Evolutionary conservation across 805 yeast genomes (phyloP).

Genomic region (Kregervanrija fluxuum): DNA sequence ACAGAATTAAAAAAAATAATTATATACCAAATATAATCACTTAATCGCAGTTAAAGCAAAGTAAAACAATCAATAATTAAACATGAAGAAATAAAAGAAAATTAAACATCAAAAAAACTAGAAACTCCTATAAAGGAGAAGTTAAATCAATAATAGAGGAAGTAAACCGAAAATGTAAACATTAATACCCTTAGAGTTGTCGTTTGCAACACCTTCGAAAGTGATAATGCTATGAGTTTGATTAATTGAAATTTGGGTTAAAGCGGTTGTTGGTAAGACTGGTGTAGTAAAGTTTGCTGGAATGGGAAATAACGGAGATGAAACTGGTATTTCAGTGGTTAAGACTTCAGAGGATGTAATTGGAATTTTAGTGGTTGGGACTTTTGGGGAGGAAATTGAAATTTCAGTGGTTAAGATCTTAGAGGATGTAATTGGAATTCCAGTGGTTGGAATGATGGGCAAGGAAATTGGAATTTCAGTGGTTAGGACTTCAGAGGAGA

Average conservation of each 20-base stretch:
- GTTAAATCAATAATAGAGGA: too few species aligned
- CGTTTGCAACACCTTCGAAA: too few species aligned
- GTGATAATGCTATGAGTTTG: not conserved
- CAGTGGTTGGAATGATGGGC: not conserved
- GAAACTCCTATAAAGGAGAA: too few species aligned
- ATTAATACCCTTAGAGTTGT: too few species aligned
- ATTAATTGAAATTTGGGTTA: not conserved
- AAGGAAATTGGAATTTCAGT: not conserved
- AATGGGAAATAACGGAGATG: not conserved
- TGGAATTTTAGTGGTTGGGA: not conserved
- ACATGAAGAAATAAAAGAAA: too few species aligned
- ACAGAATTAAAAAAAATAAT: too few species aligned
- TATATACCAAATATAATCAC: too few species aligned
- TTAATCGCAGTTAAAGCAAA: too few species aligned
- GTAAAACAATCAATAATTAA: too few species aligned
- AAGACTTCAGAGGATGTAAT: not conserved
- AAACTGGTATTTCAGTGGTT: not conserved
- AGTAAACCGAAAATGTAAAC: too few species aligned
- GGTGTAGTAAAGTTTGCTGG: not conserved
- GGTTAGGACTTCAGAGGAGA: not conserved
- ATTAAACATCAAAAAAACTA: too few species aligned
- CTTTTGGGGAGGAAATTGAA: not conserved
- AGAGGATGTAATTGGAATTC: not conserved
- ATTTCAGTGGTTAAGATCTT: not conserved
- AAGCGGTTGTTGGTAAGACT: not conserved